These are phyloP conservation scores for Prunus campanulata DNA, from an alignment of 306 rosid species.

Conservation along the genomic window DNA sequence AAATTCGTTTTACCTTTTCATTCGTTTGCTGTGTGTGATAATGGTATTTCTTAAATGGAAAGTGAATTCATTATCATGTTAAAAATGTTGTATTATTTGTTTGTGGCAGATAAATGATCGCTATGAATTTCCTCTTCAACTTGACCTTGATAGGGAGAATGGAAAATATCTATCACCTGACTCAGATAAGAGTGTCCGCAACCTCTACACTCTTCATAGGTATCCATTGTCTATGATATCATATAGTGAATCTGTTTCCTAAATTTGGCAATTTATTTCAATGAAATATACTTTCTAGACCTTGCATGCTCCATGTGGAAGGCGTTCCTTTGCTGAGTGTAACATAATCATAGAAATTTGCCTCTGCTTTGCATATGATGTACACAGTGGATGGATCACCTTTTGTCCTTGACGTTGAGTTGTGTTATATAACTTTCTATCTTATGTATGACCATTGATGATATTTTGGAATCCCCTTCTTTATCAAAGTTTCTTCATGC, in stretches of 20 bases:
- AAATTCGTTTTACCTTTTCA: neutral
- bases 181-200: constrained; percentile 84
- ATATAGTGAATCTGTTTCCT: neutral
- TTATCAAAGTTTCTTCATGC: neutral
- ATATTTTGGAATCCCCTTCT: neutral
- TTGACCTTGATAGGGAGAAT: constrained; percentile 90
- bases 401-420: neutral
- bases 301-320: neutral
- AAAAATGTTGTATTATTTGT: neutral
- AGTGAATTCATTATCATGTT: neutral
- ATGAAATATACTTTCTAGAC: neutral
- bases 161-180: constrained; percentile 91
- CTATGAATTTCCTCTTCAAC: constrained; percentile 89
- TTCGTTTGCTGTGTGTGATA: neutral
- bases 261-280: neutral
- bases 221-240: constrained; percentile 30
- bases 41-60: neutral
- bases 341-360: neutral
- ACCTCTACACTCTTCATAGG: constrained; percentile 93
- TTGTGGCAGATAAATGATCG: constrained; percentile 84
- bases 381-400: neutral
- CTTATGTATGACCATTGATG: neutral
- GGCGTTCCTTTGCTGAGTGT: neutral
- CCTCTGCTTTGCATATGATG: neutral
- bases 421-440: neutral